Conservation (phyloP, 2,329 filamentous ascomycete genomes). For the Myrmaecium sp. region DNA sequence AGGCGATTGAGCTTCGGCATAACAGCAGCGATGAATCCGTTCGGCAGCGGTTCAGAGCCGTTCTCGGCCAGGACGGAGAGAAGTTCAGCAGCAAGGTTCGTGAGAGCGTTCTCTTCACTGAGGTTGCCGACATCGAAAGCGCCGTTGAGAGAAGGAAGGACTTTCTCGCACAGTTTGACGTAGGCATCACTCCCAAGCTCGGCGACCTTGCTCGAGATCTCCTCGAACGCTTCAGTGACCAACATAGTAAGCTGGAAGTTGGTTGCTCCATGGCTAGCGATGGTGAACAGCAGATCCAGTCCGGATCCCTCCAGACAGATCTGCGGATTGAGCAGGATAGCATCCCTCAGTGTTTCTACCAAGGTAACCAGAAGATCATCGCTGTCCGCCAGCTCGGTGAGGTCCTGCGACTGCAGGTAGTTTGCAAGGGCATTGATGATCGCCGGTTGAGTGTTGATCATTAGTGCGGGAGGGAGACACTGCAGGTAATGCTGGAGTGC, state of each 20-base stretch:
- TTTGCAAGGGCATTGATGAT: constrained; percentile 46
- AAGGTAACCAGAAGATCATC: constrained; percentile 86
- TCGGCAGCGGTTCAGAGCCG: constrained; percentile 68
- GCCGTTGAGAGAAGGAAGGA: constrained; percentile 71
- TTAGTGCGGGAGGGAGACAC: constrained; percentile 32
- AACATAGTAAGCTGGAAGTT: constrained; percentile 86
- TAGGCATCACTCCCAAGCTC: constrained; percentile 51
- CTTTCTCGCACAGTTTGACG: constrained; percentile 63
- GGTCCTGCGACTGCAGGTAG: constrained; percentile 66
- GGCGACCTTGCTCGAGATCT: constrained; percentile 55
- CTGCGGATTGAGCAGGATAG: constrained; percentile 61
- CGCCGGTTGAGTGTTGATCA: constrained; percentile 40
- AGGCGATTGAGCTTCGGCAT: constrained; percentile 77
- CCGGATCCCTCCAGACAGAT: constrained; percentile 62
- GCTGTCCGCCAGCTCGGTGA: constrained; percentile 68
- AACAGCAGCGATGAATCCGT: constrained; percentile 67
- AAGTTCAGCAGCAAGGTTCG: constrained; percentile 75
- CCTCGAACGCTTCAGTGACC: constrained; percentile 81
- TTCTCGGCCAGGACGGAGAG: constrained; percentile 67
- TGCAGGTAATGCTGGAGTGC: constrained; percentile 55
- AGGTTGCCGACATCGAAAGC: constrained; percentile 79
- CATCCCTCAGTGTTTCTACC: constrained; percentile 68
- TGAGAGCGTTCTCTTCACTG: constrained; percentile 69
- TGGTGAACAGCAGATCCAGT: constrained; percentile 68
- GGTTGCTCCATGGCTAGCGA: constrained; percentile 72